phyloP scores from a whole-genome alignment of 139 green algal species.

The Prasinococcaceae sp. region DNA sequence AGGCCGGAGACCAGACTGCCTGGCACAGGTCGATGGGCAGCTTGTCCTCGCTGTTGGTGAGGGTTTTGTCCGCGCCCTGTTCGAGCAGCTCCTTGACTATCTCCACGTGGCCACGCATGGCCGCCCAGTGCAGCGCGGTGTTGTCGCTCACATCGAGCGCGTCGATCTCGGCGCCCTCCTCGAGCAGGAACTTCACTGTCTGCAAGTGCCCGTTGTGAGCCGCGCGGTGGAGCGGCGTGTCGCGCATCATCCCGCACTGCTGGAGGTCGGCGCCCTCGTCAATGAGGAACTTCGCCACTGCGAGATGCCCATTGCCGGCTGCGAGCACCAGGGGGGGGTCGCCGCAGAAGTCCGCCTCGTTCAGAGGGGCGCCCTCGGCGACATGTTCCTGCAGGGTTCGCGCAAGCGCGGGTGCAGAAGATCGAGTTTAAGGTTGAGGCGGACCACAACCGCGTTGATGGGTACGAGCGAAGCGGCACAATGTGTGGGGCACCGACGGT shows the following conservation, averaged over 20 bases:
- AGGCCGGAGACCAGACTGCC: too few relatives aligned
- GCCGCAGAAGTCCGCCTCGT: conserved; percentile 83
- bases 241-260: conserved; percentile 50
- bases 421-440: too few relatives aligned
- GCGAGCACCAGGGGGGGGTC: conserved; percentile 80
- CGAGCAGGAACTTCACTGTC: conserved; percentile 43
- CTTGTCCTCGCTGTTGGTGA: conserved; percentile 11
- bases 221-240: conserved; percentile 62
- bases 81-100: conserved; percentile 63
- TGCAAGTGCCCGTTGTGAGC: conserved; percentile 81
- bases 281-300: conserved; percentile 11
- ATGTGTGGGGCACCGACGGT: too few relatives aligned
- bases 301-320: conserved; percentile 52
- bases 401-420: too few relatives aligned
- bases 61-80: conserved; percentile 35
- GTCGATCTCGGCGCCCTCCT: conserved; percentile 20
- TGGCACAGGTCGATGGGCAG: too few relatives aligned
- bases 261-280: conserved; percentile 22
- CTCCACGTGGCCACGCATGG: conserved; percentile 89
- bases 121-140: conserved; percentile 82
- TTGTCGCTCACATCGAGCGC: conserved; percentile 60
- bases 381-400: background rate
- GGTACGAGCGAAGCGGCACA: too few relatives aligned
- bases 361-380: conserved; percentile 59
- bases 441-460: too few relatives aligned